Evolutionary conservation across 805 yeast species (phyloP).

Genomic region (Zygosaccharomyces kombuchaensis): DNA sequence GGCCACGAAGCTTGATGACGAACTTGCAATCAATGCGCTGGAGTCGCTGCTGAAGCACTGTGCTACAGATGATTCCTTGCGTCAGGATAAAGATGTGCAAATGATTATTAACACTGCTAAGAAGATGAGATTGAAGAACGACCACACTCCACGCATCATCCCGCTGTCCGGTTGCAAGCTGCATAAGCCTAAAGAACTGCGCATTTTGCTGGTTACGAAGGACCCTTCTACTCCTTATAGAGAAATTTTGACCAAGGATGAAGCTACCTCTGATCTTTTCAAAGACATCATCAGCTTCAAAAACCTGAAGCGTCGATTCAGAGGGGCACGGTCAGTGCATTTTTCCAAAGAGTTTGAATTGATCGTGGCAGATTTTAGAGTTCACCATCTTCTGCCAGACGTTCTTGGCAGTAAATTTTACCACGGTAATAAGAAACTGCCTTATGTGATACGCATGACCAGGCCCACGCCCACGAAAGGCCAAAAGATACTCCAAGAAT

Average conservation of each 20-base stretch:
- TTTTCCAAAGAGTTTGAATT: slow-evolving; percentile 60
- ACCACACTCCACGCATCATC: slow-evolving; percentile 53
- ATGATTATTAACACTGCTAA: slow-evolving; percentile 47
- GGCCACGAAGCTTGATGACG: slow-evolving; percentile 4
- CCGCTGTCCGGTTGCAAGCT: slow-evolving; percentile 50
- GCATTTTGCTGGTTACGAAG: slow-evolving; percentile 62
- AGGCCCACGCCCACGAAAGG: slow-evolving; percentile 31
- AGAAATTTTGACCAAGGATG: slow-evolving; percentile 44
- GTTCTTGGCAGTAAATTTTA: slow-evolving; percentile 59
- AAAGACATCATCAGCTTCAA: slow-evolving; percentile 57
- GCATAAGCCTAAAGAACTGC: slow-evolving; percentile 44
- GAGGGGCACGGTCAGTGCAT: slow-evolving; percentile 43
- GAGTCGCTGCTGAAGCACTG: slow-evolving; percentile 27
- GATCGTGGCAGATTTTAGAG: slow-evolving; percentile 64
- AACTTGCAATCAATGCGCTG: slow-evolving; percentile 21
- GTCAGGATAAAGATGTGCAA: slow-evolving; percentile 28
- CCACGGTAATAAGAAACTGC: slow-evolving; percentile 60
- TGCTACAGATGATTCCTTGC: slow-evolving; percentile 29
- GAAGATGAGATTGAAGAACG: slow-evolving; percentile 43
- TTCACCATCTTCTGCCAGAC: slow-evolving; percentile 55
- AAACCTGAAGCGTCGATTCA: slow-evolving; percentile 46
- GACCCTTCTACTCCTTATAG: slow-evolving; percentile 64
- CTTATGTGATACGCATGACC: slow-evolving; percentile 60
- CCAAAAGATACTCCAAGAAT: slow-evolving; percentile 50
- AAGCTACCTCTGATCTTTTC: slow-evolving; percentile 58